Evolutionary conservation across 192 early-diverging fungal species (phyloP), one percentile per base, ranked within the genome.

Genomic region (Entrophospora sp.): DNA sequence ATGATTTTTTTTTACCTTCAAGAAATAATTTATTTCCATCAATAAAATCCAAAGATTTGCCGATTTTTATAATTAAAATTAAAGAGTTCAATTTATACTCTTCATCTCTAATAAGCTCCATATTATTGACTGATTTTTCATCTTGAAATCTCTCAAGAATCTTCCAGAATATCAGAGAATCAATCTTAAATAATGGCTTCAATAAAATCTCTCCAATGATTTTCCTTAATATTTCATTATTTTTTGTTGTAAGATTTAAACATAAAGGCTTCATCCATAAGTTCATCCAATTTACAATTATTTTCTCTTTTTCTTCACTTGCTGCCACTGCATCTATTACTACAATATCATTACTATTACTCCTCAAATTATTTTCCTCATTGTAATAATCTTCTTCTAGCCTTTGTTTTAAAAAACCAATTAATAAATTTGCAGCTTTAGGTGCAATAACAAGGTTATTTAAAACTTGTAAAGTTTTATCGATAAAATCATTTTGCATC

Each of bases 401-500:
- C 4, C 60, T 59, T 5, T 48, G 72, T 1, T 73, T 71, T 20
- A 85, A 45, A 28, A 85, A 66, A 0, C 77, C 49, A 3, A 65
- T 44, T 1, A 86, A 45, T n/a, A 86, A 70, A 7, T 63, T 42
- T 0, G 80, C 62, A 18, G 76, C 79, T 35, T 78, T 66, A 22
- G 85, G 61, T 1, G 80, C 76, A 63, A 87, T 73, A 13, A 73
- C 77, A 27, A 81, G 67, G 61, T 77, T 78, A 34, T 82, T 72
- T 69, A 89, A 77, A 1, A 79, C 82, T 37, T 79, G 77, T 12
- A 90, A 73, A 36, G 85, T 86, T 36, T 75, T 76, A 3, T 61
- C 60, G 37, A 94, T 68, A 25, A 88, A 74, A 36, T 92, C 85
- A 1, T 83, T 77, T 45, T 84, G 84, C 8, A 81, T 59, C 0